Evolutionary conservation across 495 filamentous ascomycete genomes (phyloP).

Genomic region (Barbatosphaeria neglecta): DNA sequence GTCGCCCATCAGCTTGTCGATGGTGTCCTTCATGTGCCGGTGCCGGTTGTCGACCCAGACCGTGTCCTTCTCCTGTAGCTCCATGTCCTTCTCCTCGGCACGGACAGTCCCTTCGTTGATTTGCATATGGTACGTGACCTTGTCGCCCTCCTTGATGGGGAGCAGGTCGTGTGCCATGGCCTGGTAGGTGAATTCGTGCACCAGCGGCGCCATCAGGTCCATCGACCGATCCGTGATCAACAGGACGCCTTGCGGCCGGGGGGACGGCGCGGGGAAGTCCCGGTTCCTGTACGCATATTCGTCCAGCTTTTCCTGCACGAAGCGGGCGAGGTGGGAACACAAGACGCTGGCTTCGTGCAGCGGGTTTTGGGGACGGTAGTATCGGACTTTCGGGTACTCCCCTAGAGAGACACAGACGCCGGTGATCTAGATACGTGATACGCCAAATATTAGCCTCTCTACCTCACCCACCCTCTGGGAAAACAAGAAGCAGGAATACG

Average conservation of each 20-base stretch:
- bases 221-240: conserved; percentile 85
- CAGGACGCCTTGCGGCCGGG: conserved; percentile 70
- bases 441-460: no score
- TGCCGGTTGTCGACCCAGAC: conserved; percentile 92
- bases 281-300: conserved; percentile 68
- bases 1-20: conserved; percentile 83
- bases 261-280: conserved; percentile 72
- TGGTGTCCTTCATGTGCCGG: conserved; percentile 94
- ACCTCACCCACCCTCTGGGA: background rate
- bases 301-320: conserved; percentile 83
- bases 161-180: conserved; percentile 93
- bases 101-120: conserved; percentile 57
- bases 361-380: conserved; percentile 64
- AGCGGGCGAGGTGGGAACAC: conserved; percentile 78
- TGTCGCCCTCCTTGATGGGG: conserved; percentile 76
- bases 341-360: conserved; percentile 80
- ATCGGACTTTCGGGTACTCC: conserved; percentile 84
- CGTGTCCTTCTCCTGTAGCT: conserved; percentile 76
- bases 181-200: conserved; percentile 98
- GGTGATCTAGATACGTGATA: conserved; percentile 54
- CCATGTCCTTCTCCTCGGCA: conserved; percentile 76
- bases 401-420: conserved; percentile 73
- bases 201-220: conserved; percentile 73
- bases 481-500: conserved; percentile 3
- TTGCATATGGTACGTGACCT: conserved; percentile 69